Evolutionary conservation across 441 rosid species (phyloP).

Genomic region (Theobroma grandiflorum): DNA sequence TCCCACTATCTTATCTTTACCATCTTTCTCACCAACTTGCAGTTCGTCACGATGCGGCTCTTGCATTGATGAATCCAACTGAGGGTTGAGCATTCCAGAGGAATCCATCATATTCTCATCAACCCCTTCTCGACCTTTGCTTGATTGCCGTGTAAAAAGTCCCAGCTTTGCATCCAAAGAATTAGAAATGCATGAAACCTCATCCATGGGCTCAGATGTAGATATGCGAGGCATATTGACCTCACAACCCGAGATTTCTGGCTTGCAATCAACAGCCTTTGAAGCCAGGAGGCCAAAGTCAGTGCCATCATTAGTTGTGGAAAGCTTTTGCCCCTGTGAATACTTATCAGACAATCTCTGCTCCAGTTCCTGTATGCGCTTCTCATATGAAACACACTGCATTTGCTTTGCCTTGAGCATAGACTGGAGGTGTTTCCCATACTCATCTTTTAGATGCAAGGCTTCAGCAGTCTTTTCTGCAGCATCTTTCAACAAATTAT

Average conservation of each 20-base stretch:
- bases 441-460: slow-evolving; percentile 83
- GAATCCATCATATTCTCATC: slow-evolving; percentile 98
- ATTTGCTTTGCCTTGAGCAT: slow-evolving; percentile 79
- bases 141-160: slow-evolving; percentile 60
- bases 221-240: slow-evolving; percentile 54
- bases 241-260: slow-evolving; percentile 51
- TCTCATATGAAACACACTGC: slow-evolving; percentile 87
- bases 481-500: slow-evolving; percentile 67
- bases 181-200: slow-evolving; percentile 87
- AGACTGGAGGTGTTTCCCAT: slow-evolving; percentile 73
- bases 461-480: slow-evolving; percentile 92
- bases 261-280: slow-evolving; percentile 54
- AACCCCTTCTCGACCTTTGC: slow-evolving; percentile 83
- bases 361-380: slow-evolving; percentile 95
- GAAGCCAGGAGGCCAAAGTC: slow-evolving; percentile 45
- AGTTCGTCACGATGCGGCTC: slow-evolving; percentile 74
- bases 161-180: slow-evolving; percentile 59
- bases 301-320: slow-evolving; percentile 53
- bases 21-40: slow-evolving; percentile 56
- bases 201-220: slow-evolving; percentile 94
- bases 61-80: slow-evolving; percentile 82
- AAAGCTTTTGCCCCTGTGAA: slow-evolving; percentile 64
- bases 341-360: slow-evolving; percentile 81
- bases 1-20: slow-evolving; percentile 64
- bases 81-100: slow-evolving; percentile 66